phyloP scores from a whole-genome alignment of 148 eudicot species.

The Rhododendron ovatum region DNA sequence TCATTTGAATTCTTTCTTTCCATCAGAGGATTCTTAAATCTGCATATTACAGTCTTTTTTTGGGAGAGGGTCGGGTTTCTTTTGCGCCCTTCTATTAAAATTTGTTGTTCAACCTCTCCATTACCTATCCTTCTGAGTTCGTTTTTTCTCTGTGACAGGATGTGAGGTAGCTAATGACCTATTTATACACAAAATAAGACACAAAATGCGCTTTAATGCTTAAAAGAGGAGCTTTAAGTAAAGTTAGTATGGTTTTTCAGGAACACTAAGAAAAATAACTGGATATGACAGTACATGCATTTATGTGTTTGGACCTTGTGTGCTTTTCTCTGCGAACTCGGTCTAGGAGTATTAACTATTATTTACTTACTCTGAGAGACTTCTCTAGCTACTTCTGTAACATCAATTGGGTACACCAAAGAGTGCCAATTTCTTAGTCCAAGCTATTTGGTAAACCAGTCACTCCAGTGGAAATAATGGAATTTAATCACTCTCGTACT shows the following conservation, averaged over 20 bases:
- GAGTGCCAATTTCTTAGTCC: neutral
- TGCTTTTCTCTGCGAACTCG: neutral
- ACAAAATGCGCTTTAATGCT: neutral
- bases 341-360: neutral
- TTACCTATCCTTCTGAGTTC: neutral
- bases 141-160: neutral
- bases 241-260: neutral
- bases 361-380: neutral
- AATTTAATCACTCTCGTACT: neutral
- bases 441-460: neutral
- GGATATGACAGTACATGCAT: neutral
- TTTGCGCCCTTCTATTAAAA: neutral
- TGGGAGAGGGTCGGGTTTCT: too few relatives aligned
- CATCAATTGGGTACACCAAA: neutral
- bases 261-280: neutral
- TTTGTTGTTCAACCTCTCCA: neutral
- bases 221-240: neutral
- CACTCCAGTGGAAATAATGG: neutral
- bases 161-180: neutral
- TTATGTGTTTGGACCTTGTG: neutral
- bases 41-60: too few relatives aligned
- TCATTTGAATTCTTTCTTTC: neutral
- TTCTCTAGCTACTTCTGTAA: neutral
- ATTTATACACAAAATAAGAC: neutral
- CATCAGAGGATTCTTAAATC: too few relatives aligned